Base-by-base conservation (phyloP, 495 filamentous ascomycete genomes). In the Talaromyces liani region DNA sequence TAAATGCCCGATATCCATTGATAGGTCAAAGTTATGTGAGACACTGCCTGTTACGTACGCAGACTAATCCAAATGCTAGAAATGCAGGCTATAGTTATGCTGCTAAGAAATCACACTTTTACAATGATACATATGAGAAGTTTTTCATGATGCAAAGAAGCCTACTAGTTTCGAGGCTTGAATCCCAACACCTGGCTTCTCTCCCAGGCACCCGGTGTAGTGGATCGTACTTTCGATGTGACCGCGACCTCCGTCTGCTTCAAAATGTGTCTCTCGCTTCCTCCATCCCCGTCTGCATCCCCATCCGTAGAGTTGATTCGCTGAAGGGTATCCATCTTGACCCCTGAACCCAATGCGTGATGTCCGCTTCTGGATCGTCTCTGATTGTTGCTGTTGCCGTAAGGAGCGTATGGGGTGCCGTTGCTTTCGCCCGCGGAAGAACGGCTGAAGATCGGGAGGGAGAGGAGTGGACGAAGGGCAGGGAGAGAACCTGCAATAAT, bases 401-500 rank as follows among this genome's bases (percentile, higher is more conserved):
- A 56, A 27, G 20, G 20, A 6, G 16, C 16, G 27, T 55, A 55
- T 2, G 57, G 57, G 4, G 31, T 59, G 16, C 18, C 57, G 16
- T 59, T 59, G 8, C 57, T 59, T 39, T 24, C 57, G 16, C 29
- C 57, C 4, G 57, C 57, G 25, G 57, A 59, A 24, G 29, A 34
- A 59, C 57, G 57, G 57, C 57, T 27, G 31, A 59, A 59, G 6
- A 59, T 59, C 9, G 57, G 57, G 29, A 59, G 57, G 12, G 27
- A 34, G 66, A 85, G 78, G 0, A 82, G 68, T 6, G 79, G 79
- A 16, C 76, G 76, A n/a, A 81, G 74, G 8, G 77, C 79, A 6
- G 78, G 76, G 3, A 82, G 74, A 53, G 76, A 79, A 34, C 76
- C 80, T 34, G 77, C 76, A 24, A 75, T 72, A 54, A 82, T 80